Evolutionary conservation across 2,329 filamentous ascomycete species (phyloP).

Genomic region (Fusarium setosum): DNA sequence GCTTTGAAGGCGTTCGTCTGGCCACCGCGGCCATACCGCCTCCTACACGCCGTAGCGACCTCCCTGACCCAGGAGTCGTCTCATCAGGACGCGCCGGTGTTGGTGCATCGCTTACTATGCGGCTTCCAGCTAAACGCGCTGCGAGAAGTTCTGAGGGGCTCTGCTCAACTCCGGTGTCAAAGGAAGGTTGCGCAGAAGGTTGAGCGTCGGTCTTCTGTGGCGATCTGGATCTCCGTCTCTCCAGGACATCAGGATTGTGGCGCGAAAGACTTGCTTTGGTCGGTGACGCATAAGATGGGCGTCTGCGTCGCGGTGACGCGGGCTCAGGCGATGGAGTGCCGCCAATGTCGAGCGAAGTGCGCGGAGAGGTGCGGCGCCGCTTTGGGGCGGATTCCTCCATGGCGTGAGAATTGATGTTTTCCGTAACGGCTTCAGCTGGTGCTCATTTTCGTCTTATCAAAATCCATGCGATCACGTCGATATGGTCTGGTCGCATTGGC

Average conservation of each 20-base stretch:
- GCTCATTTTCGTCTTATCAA: slow-evolving; percentile 21
- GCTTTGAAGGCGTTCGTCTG: slow-evolving; percentile 54
- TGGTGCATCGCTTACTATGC: slow-evolving; percentile 37
- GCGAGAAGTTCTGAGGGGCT: slow-evolving; percentile 44
- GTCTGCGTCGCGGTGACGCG: slow-evolving; percentile 46
- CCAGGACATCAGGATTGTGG: slow-evolving; percentile 68
- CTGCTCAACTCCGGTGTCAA: slow-evolving; percentile 35
- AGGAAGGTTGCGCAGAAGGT: slow-evolving; percentile 13
- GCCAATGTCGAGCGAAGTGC: slow-evolving; percentile 43
- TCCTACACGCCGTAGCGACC: slow-evolving; percentile 25
- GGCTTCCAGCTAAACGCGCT: slow-evolving; percentile 45
- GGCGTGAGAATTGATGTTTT: background rate
- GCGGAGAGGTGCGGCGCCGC: slow-evolving; percentile 71
- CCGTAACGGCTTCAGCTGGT: background rate
- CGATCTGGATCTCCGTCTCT: slow-evolving; percentile 55
- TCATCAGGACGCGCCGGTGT: slow-evolving; percentile 28
- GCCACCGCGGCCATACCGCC: slow-evolving; percentile 51
- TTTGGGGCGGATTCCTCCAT: slow-evolving; percentile 71
- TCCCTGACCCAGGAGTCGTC: slow-evolving; percentile 22
- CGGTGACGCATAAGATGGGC: slow-evolving; percentile 74
- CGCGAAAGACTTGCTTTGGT: slow-evolving; percentile 72
- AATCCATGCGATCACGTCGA: slow-evolving; percentile 3
- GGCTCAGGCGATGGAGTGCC: slow-evolving; percentile 43
- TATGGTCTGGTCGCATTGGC: slow-evolving; percentile 36
- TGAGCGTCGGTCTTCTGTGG: slow-evolving; percentile 42